Conservation (phyloP, 768 basidiomycete species). For the Cubamyces sp. region DNA sequence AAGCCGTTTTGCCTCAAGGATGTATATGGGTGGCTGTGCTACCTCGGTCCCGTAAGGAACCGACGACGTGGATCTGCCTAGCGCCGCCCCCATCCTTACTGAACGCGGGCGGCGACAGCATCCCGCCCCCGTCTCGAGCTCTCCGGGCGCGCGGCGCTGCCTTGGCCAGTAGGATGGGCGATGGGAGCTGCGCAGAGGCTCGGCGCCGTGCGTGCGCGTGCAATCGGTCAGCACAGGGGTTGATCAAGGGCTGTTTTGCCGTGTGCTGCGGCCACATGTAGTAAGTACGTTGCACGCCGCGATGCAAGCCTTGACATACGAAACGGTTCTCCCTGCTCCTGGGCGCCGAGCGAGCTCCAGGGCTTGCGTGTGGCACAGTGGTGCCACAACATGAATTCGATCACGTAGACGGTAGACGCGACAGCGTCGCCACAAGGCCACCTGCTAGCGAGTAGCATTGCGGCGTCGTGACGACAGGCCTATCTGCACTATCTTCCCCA, state of each 20-base stretch:
- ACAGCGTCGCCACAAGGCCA: background rate
- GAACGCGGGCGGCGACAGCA: background rate
- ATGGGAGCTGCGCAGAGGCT: too few relatives aligned
- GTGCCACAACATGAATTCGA: too few relatives aligned
- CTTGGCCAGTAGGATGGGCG: background rate
- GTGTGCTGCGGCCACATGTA: background rate
- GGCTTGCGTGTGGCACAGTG: background rate
- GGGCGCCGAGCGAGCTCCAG: slow-evolving; percentile 2
- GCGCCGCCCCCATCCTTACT: background rate
- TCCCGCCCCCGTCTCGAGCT: background rate
- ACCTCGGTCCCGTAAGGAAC: background rate
- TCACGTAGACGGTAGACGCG: too few relatives aligned
- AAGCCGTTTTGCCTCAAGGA: background rate
- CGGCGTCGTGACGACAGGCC: too few relatives aligned
- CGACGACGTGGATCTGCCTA: background rate
- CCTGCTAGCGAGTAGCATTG: too few relatives aligned
- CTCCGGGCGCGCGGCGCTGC: background rate
- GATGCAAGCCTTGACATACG: background rate
- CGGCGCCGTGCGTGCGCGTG: too few relatives aligned
- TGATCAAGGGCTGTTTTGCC: background rate
- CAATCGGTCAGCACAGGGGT: background rate
- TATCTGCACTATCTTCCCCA: too few relatives aligned
- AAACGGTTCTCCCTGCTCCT: slow-evolving; percentile 7
- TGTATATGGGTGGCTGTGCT: background rate
- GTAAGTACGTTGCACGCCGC: too few relatives aligned